Base-by-base conservation (phyloP, 169 alveolate species). In the Babesia bovis region DNA sequence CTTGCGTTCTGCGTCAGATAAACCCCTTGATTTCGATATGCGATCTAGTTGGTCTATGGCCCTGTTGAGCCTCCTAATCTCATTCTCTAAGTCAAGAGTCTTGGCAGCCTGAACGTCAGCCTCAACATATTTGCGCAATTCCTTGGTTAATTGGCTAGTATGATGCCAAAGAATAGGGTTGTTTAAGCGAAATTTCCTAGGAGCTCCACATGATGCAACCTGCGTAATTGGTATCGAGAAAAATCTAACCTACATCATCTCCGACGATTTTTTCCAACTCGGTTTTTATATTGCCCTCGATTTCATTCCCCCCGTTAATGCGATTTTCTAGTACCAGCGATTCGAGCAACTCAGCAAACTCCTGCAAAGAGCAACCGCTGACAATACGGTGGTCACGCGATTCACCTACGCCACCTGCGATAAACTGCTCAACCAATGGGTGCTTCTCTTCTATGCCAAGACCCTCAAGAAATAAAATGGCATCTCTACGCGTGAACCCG, bases 281-380 rank as follows among this genome's bases (percentile, higher is more conserved):
- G 7, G 33, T 40, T 33, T 7, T 26, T 10, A 78, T 15, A 28
- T 42, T 19, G 21, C 9, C 1, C 53, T 78, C 87, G 25, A 68
- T 44, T 10, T 35, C 17, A 3, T 28, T n/a, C 15, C 47, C 33
- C 13, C 77, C 69, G 2, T 67, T 49, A n/a, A 66, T 33, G 19
- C 65, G 21, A 1, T 66, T 35, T 7, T 76, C 81, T 33, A 78
- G 23, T 5, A 78, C 76, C 7, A 78, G 57, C 1, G 82, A 53
- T 30, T 78, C 87, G 2, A 78, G 10, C 12, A 69, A 52, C n/a
- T 68, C 68, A 4, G 68, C 75, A 50, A 78, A 78, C 25, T 67
- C 83, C 42, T 78, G 70, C 36, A 78, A 28, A 25, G 87, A 52
- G 38, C 87, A 78, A 2, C 87, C 87, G 60, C 53, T 35, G 32